Evolutionary conservation across 1,284 basidiomycete genomes (phyloP).

Genomic region (Flammula alnicola): DNA sequence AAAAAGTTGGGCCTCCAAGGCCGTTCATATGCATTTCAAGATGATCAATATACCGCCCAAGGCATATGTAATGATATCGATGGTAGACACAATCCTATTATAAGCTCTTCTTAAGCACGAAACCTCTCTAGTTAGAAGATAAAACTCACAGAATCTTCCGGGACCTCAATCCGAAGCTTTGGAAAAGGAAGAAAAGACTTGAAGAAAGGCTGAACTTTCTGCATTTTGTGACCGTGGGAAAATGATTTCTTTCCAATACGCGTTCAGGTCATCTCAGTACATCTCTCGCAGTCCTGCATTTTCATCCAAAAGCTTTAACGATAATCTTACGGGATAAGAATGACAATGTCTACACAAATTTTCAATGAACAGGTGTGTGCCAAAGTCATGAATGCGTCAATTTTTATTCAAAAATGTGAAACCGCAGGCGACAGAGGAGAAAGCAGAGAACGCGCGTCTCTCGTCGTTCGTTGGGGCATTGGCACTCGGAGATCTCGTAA

Average conservation of each 20-base stretch:
- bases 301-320: slow-evolving; percentile 2
- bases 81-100: no score
- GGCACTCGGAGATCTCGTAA: slow-evolving; percentile 96
- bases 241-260: slow-evolving; percentile 11
- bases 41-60: no score
- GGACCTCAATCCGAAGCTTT: no score
- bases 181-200: no score
- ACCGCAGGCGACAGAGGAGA: slow-evolving; percentile 91
- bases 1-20: no score
- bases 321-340: slow-evolving; percentile 1
- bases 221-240: slow-evolving; percentile 21
- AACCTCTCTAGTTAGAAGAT: no score
- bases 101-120: no score
- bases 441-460: slow-evolving; percentile 98
- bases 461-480: slow-evolving; percentile 98
- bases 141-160: no score
- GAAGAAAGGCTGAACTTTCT: no score
- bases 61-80: no score
- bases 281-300: slow-evolving; percentile 2
- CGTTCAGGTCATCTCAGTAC: slow-evolving; percentile 12
- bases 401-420: slow-evolving; percentile 6
- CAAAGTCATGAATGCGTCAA: not conserved
- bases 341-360: slow-evolving; percentile 50
- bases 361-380: slow-evolving; percentile 44
- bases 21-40: no score